Percentiles rank a stretch among this genome's conserved stretches.
Conservation (phyloP, 345 rosid genomes). For the Populus simonii region DNA sequence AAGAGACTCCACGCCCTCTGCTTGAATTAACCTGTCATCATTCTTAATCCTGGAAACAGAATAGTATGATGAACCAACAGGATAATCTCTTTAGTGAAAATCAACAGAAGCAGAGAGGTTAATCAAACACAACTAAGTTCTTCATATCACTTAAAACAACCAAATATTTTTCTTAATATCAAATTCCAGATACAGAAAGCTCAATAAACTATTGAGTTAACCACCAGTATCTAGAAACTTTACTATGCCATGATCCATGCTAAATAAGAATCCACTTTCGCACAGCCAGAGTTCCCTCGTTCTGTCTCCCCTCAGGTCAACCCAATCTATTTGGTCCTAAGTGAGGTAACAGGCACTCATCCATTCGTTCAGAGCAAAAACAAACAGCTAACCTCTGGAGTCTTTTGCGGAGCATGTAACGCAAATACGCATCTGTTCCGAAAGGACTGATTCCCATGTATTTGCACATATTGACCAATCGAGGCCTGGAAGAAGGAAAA, state of each 20-base stretch:
- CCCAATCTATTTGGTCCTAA: neutral
- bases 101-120: too few relatives aligned
- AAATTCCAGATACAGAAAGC: neutral
- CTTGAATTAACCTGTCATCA: constrained; percentile 89
- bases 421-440: constrained; percentile 92
- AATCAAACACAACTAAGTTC: neutral
- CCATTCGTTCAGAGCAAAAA: neutral
- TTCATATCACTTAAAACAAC: neutral
- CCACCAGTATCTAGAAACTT: neutral
- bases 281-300: neutral
- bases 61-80: neutral
- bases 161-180: neutral
- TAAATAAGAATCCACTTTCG: neutral
- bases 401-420: constrained; percentile 88
- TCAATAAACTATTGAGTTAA: neutral
- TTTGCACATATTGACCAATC: constrained; percentile 94
- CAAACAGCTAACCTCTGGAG: constrained; percentile 62
- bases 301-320: neutral
- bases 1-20: constrained; percentile 92
- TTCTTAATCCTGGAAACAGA: constrained; percentile 61
- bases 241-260: neutral
- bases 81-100: too few relatives aligned
- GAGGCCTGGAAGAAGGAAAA: constrained; percentile 51
- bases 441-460: constrained; percentile 95
- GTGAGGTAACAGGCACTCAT: neutral